Conservation (phyloP, 1,284 basidiomycete species). For the Austropuccinia psidii region DNA sequence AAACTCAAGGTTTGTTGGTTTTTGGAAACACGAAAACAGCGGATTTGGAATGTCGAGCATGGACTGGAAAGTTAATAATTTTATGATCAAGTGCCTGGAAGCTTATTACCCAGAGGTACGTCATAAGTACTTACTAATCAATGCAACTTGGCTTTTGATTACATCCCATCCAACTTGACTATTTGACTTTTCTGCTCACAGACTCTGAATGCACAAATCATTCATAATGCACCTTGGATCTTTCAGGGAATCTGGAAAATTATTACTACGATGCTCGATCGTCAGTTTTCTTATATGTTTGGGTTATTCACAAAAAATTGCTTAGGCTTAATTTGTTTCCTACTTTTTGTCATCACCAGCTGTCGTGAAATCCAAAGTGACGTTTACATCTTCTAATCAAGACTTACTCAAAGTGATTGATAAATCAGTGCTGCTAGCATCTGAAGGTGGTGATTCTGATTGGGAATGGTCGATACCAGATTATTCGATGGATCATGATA, state of each 20-base stretch:
- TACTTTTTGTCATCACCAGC: background rate
- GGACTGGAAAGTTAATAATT: constrained; percentile 30
- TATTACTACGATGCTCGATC: constrained; percentile 32
- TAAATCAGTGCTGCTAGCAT: background rate
- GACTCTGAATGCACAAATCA: constrained; percentile 24
- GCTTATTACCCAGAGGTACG: constrained; percentile 33
- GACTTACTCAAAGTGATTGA: background rate
- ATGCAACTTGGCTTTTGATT: background rate
- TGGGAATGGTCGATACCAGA: constrained; percentile 14
- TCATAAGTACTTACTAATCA: background rate
- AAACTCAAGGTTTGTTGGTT: background rate
- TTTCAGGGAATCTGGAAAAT: constrained; percentile 36
- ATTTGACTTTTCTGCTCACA: background rate
- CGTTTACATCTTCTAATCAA: constrained; percentile 11
- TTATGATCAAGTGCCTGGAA: constrained; percentile 25
- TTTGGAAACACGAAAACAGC: background rate
- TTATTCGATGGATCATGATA: background rate
- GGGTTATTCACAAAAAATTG: background rate
- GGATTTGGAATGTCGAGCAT: constrained; percentile 33
- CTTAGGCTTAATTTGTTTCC: background rate
- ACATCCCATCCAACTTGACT: background rate
- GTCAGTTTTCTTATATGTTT: background rate
- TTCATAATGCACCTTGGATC: constrained; percentile 34
- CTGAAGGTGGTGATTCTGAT: background rate
- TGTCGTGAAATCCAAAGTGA: constrained; percentile 14